Conservation (phyloP, 2,329 filamentous ascomycete genomes). For the Apiospora arundinis region DNA sequence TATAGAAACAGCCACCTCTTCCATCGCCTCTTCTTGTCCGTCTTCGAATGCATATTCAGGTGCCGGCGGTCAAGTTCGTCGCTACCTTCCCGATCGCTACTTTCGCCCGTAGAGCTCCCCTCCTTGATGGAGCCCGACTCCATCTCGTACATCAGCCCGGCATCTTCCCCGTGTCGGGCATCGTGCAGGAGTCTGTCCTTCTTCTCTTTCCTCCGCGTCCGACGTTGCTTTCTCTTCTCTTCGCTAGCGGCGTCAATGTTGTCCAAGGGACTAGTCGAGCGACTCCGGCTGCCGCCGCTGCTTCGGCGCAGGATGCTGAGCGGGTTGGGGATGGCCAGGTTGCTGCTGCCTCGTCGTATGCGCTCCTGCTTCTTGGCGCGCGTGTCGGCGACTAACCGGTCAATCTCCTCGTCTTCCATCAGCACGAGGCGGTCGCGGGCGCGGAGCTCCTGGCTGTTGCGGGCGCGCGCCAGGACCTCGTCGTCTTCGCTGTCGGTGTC, state of each 20-base stretch:
- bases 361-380: conserved; percentile 53
- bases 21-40: conserved; percentile 58
- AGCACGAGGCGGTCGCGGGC: conserved; percentile 74
- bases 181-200: conserved; percentile 58
- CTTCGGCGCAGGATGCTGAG: conserved; percentile 46
- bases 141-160: conserved; percentile 76
- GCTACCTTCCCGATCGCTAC: conserved; percentile 66
- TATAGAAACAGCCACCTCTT: conserved; percentile 61
- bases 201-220: conserved; percentile 58
- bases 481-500: conserved; percentile 81
- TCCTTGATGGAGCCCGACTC: conserved; percentile 79
- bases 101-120: conserved; percentile 67
- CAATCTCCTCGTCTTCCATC: conserved; percentile 76
- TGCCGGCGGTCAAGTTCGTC: conserved; percentile 61
- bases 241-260: conserved; percentile 44
- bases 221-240: conserved; percentile 58
- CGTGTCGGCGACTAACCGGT: conserved; percentile 62
- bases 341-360: conserved; percentile 52
- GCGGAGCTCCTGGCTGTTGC: conserved; percentile 73
- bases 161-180: conserved; percentile 69
- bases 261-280: conserved; percentile 47
- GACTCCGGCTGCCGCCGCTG: conserved; percentile 39
- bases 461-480: conserved; percentile 67
- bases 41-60: conserved; percentile 55
- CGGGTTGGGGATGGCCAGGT: conserved; percentile 56